A percentile compares a stretch with the other conserved stretches of the same genome.
These are phyloP conservation scores for Pseudodiploospora longispora DNA, from an alignment of 2,329 filamentous ascomycete species.

Conservation along the genomic window DNA sequence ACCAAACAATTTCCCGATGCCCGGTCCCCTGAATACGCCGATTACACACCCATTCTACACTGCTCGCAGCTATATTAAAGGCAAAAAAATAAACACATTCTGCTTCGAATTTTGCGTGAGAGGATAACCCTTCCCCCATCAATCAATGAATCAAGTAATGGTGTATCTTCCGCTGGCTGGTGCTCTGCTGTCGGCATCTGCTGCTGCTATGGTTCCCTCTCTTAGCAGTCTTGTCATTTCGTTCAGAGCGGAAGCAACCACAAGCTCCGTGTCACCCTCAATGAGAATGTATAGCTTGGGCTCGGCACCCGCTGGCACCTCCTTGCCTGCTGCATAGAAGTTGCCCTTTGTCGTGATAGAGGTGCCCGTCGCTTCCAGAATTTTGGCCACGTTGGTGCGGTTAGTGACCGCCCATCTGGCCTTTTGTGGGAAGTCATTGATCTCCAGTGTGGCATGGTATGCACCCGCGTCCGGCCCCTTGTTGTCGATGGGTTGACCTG, in stretches of 20 bases:
- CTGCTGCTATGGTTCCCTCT: conserved; percentile 84
- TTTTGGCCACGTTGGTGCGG: conserved; percentile 95
- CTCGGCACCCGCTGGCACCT: conserved; percentile 63
- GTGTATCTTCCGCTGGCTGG: conserved; percentile 78
- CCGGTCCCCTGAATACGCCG: too few relatives aligned
- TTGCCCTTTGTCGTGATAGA: conserved; percentile 97
- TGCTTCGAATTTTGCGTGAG: neutral
- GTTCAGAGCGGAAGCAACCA: conserved; percentile 82
- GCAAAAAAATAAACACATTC: neutral
- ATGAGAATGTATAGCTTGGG: conserved; percentile 98
- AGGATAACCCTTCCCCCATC: too few relatives aligned
- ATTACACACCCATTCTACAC: neutral
- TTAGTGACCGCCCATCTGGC: conserved; percentile 98
- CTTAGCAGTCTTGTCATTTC: conserved; percentile 82
- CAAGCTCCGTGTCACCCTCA: conserved; percentile 90
- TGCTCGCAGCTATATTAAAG: neutral
- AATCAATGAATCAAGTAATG: conserved; percentile 51
- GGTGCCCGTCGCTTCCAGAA: conserved; percentile 86
- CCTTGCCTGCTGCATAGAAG: conserved; percentile 77
- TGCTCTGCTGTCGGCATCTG: conserved; percentile 74
- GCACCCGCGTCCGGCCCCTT: conserved; percentile 95
- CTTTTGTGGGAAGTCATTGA: conserved; percentile 99
- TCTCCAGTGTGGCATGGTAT: conserved; percentile 94
- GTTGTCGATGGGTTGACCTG: conserved; percentile 94
- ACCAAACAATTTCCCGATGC: too few relatives aligned